Conservation (phyloP, 2,329 filamentous ascomycete genomes). For the Exophiala viscosa region DNA sequence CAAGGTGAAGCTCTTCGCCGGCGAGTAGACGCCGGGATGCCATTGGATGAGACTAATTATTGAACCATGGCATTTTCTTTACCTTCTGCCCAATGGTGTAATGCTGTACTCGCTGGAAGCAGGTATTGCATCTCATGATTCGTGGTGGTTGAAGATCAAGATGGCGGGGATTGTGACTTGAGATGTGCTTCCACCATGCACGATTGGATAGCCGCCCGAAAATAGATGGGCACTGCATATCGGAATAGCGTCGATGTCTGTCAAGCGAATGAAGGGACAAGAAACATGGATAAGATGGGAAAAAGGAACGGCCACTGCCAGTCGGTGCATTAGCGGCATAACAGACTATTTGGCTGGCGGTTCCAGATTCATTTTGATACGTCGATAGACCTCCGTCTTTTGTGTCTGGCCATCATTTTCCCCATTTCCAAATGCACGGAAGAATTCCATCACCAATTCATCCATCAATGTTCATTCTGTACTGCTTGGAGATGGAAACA, state of each 20-base stretch:
- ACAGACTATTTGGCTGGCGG: constrained; percentile 11
- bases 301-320: not conserved
- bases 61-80: not conserved
- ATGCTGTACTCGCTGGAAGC: constrained; percentile 12
- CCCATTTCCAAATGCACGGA: not conserved
- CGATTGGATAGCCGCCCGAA: constrained; percentile 16
- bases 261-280: constrained; percentile 12
- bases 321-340: not conserved
- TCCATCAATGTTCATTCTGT: not conserved
- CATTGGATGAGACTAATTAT: constrained; percentile 6
- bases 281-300: constrained; percentile 16
- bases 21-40: constrained; percentile 8
- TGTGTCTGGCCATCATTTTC: not conserved
- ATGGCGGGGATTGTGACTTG: constrained; percentile 10
- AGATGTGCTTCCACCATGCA: not conserved
- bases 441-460: not conserved
- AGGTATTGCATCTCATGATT: constrained; percentile 14
- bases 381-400: constrained; percentile 2
- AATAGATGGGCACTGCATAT: constrained; percentile 9
- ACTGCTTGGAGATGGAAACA: not conserved
- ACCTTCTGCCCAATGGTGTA: constrained; percentile 15
- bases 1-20: constrained; percentile 3
- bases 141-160: constrained; percentile 4
- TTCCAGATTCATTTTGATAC: constrained; percentile 19
- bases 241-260: constrained; percentile 1